Evolutionary conservation across 2,329 filamentous ascomycete genomes (phyloP).

Genomic region (Pseudopyrenochaeta lycopersici): DNA sequence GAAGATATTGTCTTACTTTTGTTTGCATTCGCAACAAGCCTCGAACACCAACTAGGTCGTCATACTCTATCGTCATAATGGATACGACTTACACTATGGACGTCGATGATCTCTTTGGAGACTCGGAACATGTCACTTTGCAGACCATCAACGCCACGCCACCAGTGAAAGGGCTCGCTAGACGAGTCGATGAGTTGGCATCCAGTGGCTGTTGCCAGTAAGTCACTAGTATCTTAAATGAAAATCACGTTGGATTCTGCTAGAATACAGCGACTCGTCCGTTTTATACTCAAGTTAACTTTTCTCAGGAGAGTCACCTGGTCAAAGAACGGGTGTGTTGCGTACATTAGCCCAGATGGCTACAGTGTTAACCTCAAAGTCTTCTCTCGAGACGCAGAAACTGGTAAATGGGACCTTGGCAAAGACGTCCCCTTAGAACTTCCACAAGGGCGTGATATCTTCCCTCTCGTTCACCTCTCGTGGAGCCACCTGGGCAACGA

Average conservation of each 20-base stretch:
- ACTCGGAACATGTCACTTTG: conserved; percentile 67
- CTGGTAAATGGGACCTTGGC: conserved; percentile 79
- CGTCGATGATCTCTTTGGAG: conserved; percentile 58
- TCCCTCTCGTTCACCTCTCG: conserved; percentile 78
- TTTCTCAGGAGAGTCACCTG: conserved; percentile 76
- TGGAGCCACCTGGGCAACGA: conserved; percentile 84
- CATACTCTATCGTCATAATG: conserved; percentile 57
- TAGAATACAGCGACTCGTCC: background rate
- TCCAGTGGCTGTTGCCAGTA: conserved; percentile 83
- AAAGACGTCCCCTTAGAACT: conserved; percentile 74
- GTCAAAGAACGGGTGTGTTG: conserved; percentile 88
- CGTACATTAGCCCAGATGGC: conserved; percentile 78
- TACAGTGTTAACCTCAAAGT: conserved; percentile 75
- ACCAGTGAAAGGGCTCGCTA: conserved; percentile 72
- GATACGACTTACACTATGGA: conserved; percentile 55
- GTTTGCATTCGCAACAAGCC: conserved; percentile 1
- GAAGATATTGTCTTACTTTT: background rate
- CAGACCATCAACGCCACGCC: conserved; percentile 63
- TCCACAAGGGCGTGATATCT: conserved; percentile 67
- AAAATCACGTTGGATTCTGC: background rate
- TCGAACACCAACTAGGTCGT: conserved; percentile 31
- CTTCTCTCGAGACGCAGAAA: conserved; percentile 72
- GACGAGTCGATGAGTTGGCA: conserved; percentile 79
- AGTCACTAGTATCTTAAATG: conserved; percentile 47
- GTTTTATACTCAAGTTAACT: conserved; percentile 8